These are phyloP conservation scores for Hypericum perforatum DNA, from an alignment of 345 rosid genomes.

Conservation along the genomic window DNA sequence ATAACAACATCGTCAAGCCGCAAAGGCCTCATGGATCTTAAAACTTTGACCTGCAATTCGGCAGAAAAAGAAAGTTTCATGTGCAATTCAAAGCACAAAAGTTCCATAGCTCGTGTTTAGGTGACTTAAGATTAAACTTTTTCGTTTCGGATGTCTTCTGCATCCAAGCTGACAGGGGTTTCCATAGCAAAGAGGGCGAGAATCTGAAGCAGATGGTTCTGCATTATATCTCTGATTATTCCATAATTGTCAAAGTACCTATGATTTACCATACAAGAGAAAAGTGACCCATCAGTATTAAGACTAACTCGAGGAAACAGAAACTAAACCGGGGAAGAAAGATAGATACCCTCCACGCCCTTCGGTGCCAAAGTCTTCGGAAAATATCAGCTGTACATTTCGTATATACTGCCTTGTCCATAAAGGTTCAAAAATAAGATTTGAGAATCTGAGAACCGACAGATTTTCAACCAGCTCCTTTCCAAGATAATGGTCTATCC, in stretches of 20 bases:
- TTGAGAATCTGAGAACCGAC: slow-evolving; percentile 93
- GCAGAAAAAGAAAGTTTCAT: slow-evolving; percentile 3
- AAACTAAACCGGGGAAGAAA: neutral
- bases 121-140: slow-evolving; percentile 39
- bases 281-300: no score
- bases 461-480: slow-evolving; percentile 96
- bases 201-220: slow-evolving; percentile 97
- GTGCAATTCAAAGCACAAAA: neutral
- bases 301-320: no score
- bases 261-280: slow-evolving; percentile 6
- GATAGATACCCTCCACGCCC: slow-evolving; percentile 84
- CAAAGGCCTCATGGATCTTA: slow-evolving; percentile 90
- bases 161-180: slow-evolving; percentile 97
- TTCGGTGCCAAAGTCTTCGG: slow-evolving; percentile 98
- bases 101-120: neutral
- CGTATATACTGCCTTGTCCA: slow-evolving; percentile 97
- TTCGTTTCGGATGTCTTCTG: slow-evolving; percentile 94
- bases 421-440: slow-evolving; percentile 90
- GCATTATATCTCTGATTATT: slow-evolving; percentile 96
- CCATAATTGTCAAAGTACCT: slow-evolving; percentile 96
- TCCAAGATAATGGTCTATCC: slow-evolving; percentile 97
- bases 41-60: slow-evolving; percentile 70
- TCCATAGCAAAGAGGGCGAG: slow-evolving; percentile 99
- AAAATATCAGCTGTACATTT: slow-evolving; percentile 84
- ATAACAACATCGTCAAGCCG: slow-evolving; percentile 64